These are phyloP conservation scores for Knoxdaviesia proteae DNA, from an alignment of 2,329 filamentous ascomycete genomes.

Conservation along the genomic window DNA sequence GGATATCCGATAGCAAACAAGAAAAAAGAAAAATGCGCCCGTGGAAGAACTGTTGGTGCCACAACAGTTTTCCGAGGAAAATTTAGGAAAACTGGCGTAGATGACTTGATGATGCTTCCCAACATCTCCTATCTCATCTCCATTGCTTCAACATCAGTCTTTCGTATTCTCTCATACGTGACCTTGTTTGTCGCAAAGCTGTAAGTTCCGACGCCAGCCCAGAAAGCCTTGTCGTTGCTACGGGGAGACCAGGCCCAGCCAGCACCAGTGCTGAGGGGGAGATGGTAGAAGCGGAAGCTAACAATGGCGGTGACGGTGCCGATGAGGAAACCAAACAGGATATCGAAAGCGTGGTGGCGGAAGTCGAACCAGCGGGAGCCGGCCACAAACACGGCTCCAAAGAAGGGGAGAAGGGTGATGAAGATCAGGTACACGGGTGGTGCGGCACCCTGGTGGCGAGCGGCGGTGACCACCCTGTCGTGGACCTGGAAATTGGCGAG, in stretches of 20 bases:
- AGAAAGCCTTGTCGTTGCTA: constrained; percentile 53
- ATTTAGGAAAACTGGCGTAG: too few species aligned
- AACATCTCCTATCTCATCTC: too few species aligned
- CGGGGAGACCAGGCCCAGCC: constrained; percentile 83
- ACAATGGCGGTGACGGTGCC: constrained; percentile 52
- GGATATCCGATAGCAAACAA: too few species aligned
- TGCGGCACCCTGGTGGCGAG: constrained; percentile 56
- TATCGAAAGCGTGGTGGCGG: constrained; percentile 82
- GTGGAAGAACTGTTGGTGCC: too few species aligned
- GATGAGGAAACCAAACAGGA: constrained; percentile 65
- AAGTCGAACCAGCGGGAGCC: constrained; percentile 74
- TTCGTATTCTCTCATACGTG: too few species aligned
- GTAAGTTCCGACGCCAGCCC: constrained; percentile 46
- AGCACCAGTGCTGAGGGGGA: constrained; percentile 34
- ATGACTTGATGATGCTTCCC: too few species aligned
- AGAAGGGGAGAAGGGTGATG: constrained; percentile 49
- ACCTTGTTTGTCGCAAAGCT: constrained; percentile 28
- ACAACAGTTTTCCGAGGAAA: too few species aligned
- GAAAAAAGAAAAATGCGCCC: too few species aligned
- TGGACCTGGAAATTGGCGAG: constrained; percentile 26
- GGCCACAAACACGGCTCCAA: constrained; percentile 60
- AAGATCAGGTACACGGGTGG: constrained; percentile 64
- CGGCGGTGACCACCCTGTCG: constrained; percentile 22
- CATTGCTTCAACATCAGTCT: too few species aligned
- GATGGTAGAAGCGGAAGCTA: constrained; percentile 66